A percentile compares a stretch with the other conserved stretches of the same genome.
phyloP scores from a whole-genome alignment of 2,329 filamentous ascomycete genomes.

The Pseudogymnoascus sp. region DNA sequence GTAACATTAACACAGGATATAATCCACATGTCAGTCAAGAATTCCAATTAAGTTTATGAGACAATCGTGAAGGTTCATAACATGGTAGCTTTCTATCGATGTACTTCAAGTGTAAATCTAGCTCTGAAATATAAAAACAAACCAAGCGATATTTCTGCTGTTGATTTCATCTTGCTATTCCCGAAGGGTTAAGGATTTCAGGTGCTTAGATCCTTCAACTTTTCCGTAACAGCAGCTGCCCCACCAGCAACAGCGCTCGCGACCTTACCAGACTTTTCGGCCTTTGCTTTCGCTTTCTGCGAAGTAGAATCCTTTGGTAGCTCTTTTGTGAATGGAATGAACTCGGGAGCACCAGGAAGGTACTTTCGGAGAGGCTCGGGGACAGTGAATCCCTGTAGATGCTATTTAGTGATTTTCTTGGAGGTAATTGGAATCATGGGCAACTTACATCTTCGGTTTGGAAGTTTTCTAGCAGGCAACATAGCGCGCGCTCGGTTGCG shows the following conservation, averaged over 20 bases:
- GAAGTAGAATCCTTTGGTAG: slow-evolving; percentile 66
- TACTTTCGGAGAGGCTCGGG: slow-evolving; percentile 82
- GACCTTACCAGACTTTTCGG: slow-evolving; percentile 23
- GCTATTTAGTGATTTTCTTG: slow-evolving; percentile 17
- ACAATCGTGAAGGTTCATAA: background rate
- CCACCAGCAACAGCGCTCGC: slow-evolving; percentile 20
- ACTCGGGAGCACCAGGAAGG: slow-evolving; percentile 80
- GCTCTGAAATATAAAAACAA: background rate
- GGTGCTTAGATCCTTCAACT: slow-evolving; percentile 26
- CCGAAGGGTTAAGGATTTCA: background rate
- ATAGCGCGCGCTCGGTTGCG: slow-evolving; percentile 85
- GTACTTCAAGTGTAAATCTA: background rate
- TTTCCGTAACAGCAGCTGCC: slow-evolving; percentile 26
- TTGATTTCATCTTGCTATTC: background rate
- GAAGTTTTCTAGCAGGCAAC: slow-evolving; percentile 94
- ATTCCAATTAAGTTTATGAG: background rate
- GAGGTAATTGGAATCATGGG: background rate
- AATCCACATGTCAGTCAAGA: background rate
- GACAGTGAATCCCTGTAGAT: slow-evolving; percentile 58
- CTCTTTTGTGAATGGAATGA: slow-evolving; percentile 82
- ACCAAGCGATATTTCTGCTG: background rate
- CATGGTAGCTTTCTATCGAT: background rate
- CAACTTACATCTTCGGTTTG: slow-evolving; percentile 70
- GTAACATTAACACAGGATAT: background rate
- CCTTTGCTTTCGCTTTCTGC: slow-evolving; percentile 39